Evolutionary conservation across 257 asterid species (phyloP).

Genomic region (Gentiana straminea): DNA sequence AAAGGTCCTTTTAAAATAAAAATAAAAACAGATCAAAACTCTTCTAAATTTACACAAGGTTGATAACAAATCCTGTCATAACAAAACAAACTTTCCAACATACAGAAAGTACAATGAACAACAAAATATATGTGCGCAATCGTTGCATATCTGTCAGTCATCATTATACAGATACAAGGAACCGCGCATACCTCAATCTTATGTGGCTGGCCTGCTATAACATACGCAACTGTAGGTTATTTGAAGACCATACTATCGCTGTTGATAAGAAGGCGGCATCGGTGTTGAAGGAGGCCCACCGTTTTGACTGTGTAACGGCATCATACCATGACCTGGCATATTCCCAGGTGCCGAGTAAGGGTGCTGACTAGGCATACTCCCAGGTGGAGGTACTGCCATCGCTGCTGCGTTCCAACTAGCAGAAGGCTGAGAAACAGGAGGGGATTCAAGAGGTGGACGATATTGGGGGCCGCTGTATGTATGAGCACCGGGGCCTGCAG

Average conservation of each 20-base stretch:
- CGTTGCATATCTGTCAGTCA: too few relatives aligned
- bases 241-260: slow-evolving; percentile 23
- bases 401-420: slow-evolving; percentile 61
- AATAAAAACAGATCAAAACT: too few relatives aligned
- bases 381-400: slow-evolving; percentile 27
- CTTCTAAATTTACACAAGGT: too few relatives aligned
- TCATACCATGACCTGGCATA: slow-evolving; percentile 40
- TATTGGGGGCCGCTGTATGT: slow-evolving; percentile 48
- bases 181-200: too few relatives aligned
- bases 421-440: slow-evolving; percentile 41
- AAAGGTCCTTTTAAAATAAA: too few relatives aligned
- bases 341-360: slow-evolving; percentile 49
- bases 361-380: slow-evolving; percentile 79
- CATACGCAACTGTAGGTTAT: too few relatives aligned
- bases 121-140: too few relatives aligned
- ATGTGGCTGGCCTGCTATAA: too few relatives aligned
- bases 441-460: slow-evolving; percentile 38
- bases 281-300: slow-evolving; percentile 44
- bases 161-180: too few relatives aligned
- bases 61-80: too few relatives aligned
- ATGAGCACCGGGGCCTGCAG: slow-evolving; percentile 46
- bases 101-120: too few relatives aligned
- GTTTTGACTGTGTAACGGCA: slow-evolving; percentile 42
- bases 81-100: too few relatives aligned
- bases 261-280: slow-evolving; percentile 54